Conservation (phyloP, 345 rosid genomes). For the Tarenaya hassleriana region DNA sequence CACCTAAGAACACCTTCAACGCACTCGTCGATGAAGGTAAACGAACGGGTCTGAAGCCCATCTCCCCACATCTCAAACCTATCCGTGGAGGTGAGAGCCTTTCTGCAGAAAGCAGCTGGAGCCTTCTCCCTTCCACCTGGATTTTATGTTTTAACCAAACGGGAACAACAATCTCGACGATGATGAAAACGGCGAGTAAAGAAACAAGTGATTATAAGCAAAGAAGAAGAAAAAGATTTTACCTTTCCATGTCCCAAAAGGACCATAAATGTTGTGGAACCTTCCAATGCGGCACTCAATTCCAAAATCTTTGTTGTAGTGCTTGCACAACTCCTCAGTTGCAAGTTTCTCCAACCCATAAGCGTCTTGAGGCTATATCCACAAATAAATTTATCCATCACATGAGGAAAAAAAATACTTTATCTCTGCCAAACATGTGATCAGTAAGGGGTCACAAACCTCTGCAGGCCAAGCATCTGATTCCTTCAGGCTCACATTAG, state of each 20-base stretch:
- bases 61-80: conserved; percentile 99
- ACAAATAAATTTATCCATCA: no score
- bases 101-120: conserved; percentile 99
- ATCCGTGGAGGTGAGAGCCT: conserved; percentile 69
- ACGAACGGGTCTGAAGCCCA: conserved; percentile 92
- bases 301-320: conserved; percentile 90
- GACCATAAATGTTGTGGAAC: conserved; percentile 98
- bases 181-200: conserved; percentile 3
- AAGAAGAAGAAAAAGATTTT: conserved; percentile 15
- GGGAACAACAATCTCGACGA: not conserved
- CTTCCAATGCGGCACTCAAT: conserved; percentile 93
- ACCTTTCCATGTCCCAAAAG: conserved; percentile 99
- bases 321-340: conserved; percentile 95
- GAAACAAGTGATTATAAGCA: not conserved
- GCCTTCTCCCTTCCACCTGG: conserved; percentile 99
- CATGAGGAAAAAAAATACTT: no score
- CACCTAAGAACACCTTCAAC: conserved; percentile 98
- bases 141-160: conserved; percentile 7
- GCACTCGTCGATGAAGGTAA: conserved; percentile 98
- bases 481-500: conserved; percentile 86
- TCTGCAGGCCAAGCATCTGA: conserved; percentile 93
- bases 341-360: conserved; percentile 99
- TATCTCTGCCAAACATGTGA: no score
- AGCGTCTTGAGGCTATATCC: conserved; percentile 96
- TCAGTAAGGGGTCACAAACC: conserved; percentile 36